phyloP scores from a whole-genome alignment of 495 filamentous ascomycete species.

The Ascobolus immersus region DNA sequence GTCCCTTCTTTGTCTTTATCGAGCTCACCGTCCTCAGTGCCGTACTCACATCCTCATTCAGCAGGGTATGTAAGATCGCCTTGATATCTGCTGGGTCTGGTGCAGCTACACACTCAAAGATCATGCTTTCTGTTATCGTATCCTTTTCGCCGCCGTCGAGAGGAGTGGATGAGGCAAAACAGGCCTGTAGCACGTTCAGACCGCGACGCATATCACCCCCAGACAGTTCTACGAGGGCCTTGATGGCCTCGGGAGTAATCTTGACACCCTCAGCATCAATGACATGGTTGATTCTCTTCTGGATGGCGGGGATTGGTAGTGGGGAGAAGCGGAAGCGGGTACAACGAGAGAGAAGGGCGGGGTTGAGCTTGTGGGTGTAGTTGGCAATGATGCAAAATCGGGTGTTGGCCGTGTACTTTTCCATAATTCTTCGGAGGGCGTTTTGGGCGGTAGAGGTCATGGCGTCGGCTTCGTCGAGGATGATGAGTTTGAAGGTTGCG shows the following conservation, averaged over 20 bases:
- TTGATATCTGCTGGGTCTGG: constrained; percentile 76
- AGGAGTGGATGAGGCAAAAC: constrained; percentile 56
- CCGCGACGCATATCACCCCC: constrained; percentile 92
- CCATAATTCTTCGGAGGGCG: constrained; percentile 92
- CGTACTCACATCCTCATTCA: constrained; percentile 63
- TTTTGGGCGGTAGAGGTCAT: constrained; percentile 96
- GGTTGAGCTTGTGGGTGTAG: constrained; percentile 96
- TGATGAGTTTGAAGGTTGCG: constrained; percentile 75
- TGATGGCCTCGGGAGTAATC: constrained; percentile 51
- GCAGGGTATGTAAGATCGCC: constrained; percentile 56
- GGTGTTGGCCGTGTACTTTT: constrained; percentile 95
- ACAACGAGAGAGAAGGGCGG: constrained; percentile 75
- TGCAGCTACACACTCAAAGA: constrained; percentile 93
- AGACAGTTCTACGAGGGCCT: constrained; percentile 61
- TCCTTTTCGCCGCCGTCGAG: constrained; percentile 45
- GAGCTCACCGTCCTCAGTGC: constrained; percentile 67
- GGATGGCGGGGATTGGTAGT: constrained; percentile 65
- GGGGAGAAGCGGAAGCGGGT: constrained; percentile 91
- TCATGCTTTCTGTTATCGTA: constrained; percentile 65
- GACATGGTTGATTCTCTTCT: constrained; percentile 61
- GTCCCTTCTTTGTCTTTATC: constrained; percentile 61
- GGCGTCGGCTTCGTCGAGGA: constrained; percentile 92
- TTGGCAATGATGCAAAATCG: constrained; percentile 98
- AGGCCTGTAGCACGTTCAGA: constrained; percentile 86
- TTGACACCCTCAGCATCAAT: constrained; percentile 67